A percentile compares a stretch with the other conserved stretches of the same genome.
Conservation (phyloP, 768 basidiomycete genomes). For the Pleurotus djamor region DNA sequence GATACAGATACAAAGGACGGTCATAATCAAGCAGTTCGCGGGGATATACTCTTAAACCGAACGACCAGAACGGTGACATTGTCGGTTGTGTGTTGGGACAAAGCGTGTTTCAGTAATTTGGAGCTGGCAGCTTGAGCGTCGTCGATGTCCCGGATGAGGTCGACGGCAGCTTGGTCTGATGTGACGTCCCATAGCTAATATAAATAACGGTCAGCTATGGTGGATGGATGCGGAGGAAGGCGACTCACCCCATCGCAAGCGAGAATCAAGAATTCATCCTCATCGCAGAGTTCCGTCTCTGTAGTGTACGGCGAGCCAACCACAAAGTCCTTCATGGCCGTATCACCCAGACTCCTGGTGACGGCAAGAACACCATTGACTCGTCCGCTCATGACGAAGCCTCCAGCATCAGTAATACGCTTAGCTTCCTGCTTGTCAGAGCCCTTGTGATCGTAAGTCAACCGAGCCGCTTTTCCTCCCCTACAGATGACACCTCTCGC, state of each 20-base stretch:
- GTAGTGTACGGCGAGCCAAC: conserved; percentile 98
- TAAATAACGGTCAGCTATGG: conserved; percentile 9
- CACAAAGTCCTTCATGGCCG: conserved; percentile 99
- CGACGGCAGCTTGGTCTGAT: conserved; percentile 87
- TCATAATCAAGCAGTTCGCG: background rate
- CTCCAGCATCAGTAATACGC: conserved; percentile 95
- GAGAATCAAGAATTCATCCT: conserved; percentile 93
- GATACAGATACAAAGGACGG: no score
- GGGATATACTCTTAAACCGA: conserved; percentile 55
- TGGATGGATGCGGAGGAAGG: conserved; percentile 1
- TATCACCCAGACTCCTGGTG: conserved; percentile 93
- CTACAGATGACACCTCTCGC: conserved; percentile 93
- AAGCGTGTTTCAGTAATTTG: conserved; percentile 77
- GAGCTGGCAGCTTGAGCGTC: conserved; percentile 85
- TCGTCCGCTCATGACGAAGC: conserved; percentile 97
- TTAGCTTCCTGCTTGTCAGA: conserved; percentile 97
- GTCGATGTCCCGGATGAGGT: conserved; percentile 67
- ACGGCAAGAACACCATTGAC: conserved; percentile 98
- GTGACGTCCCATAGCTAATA: conserved; percentile 93
- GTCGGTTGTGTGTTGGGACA: conserved; percentile 88
- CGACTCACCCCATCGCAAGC: conserved; percentile 94
- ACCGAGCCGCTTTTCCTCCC: conserved; percentile 82
- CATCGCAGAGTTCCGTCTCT: conserved; percentile 88
- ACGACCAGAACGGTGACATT: conserved; percentile 93
- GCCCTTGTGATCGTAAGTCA: conserved; percentile 99